A percentile compares a stretch with the other conserved stretches of the same genome.
Evolutionary conservation across 306 rosid genomes (phyloP).

Genomic region (Citrullus amarus): DNA sequence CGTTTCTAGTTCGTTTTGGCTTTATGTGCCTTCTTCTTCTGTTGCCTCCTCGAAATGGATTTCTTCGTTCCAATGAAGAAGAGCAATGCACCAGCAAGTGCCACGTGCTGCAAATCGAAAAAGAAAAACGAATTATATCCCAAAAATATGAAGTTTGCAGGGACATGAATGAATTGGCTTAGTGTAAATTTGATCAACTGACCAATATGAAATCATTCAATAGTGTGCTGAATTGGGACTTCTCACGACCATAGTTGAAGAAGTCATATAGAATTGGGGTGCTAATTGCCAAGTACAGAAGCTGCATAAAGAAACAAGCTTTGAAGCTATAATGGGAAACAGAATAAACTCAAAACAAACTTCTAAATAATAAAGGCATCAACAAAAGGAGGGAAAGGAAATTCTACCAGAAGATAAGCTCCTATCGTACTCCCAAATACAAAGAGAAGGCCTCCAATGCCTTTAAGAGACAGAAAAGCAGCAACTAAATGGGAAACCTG

Average conservation of each 20-base stretch:
- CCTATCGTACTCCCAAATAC: conserved; percentile 62
- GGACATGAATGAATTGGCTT: neutral
- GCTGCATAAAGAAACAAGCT: conserved; percentile 24
- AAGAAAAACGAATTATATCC: neutral
- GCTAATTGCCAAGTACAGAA: conserved; percentile 41
- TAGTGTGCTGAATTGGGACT: conserved; percentile 27
- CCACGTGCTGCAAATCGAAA: conserved; percentile 33
- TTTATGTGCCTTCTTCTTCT: conserved; percentile 63
- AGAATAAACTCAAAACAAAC: neutral
- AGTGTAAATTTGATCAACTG: conserved; percentile 13
- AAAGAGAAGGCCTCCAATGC: conserved; percentile 72
- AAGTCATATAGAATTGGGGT: conserved; percentile 66
- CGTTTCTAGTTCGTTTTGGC: conserved; percentile 38
- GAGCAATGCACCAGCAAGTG: conserved; percentile 73
- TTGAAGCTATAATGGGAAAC: neutral
- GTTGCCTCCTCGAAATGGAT: conserved; percentile 47
- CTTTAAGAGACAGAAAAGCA: conserved; percentile 43
- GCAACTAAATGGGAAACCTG: conserved; percentile 52
- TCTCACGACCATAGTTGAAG: conserved; percentile 52
- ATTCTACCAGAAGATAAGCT: conserved; percentile 56
- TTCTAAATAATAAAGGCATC: neutral
- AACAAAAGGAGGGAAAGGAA: neutral
- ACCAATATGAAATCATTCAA: conserved; percentile 67
- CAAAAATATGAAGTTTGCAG: neutral
- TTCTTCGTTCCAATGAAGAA: conserved; percentile 77